Evolutionary conservation across 352 stramenopile species (phyloP).

Genomic region (Achlya hypogyna): DNA sequence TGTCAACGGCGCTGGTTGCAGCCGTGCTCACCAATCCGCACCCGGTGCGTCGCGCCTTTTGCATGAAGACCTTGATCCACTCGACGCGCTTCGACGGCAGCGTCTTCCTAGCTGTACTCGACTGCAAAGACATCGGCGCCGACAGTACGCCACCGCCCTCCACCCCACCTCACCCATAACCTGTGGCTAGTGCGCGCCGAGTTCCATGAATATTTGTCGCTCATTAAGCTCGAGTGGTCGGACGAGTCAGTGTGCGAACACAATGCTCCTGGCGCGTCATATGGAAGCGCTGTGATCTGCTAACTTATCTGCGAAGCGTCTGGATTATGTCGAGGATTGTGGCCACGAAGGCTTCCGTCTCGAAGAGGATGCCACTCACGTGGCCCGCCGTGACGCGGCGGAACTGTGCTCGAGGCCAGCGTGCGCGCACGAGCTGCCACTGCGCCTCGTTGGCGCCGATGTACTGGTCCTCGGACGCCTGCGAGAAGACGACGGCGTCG

Average conservation of each 20-base stretch:
- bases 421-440: constrained; percentile 46
- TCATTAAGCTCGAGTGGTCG: not conserved
- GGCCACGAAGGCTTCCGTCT: constrained; percentile 52
- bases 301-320: not conserved
- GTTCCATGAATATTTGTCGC: constrained; percentile 10
- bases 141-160: not conserved
- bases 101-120: not conserved
- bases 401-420: constrained; percentile 50
- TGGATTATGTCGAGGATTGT: constrained; percentile 52
- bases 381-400: constrained; percentile 60
- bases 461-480: constrained; percentile 71
- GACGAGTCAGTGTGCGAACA: too few relatives aligned
- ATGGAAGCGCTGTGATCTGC: not conserved
- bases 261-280: not conserved
- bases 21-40: not conserved
- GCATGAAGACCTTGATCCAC: constrained; percentile 15
- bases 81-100: constrained; percentile 7
- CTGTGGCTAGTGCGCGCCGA: not conserved
- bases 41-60: not conserved
- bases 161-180: not conserved
- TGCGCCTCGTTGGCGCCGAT: constrained; percentile 50
- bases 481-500: constrained; percentile 66
- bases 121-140: not conserved
- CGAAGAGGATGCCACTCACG: constrained; percentile 68
- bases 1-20: constrained; percentile 3